Base-by-base conservation (phyloP, 2,329 filamentous ascomycete species). In the Alternaria ethzedia region DNA sequence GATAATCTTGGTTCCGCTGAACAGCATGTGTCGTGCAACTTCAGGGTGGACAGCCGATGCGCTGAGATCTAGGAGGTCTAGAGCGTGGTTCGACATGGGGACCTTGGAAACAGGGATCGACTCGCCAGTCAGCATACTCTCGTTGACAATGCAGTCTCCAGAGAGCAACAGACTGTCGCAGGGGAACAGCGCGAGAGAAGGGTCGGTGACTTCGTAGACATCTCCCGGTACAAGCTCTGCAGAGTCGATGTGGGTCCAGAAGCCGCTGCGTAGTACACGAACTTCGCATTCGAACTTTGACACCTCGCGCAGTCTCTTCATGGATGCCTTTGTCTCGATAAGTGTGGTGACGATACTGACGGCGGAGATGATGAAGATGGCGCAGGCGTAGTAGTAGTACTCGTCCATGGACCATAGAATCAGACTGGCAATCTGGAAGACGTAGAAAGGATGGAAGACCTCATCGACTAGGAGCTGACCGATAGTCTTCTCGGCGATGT, bases 101-200 rank as follows among this genome's bases (percentile, higher is more conserved):
- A 90, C 85, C 80, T 99, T 99, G 3, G 94, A 97, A 2, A 99
- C 95, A 3, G 96, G 96, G 5, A 99, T 94, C 44, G 96, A 98
- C 83, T 99, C 96, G 61, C 95, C 89, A 43, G 96, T 99, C 36
- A 99, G 87, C 96, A 99, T 99, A 82, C 96, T 98, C 81, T 99
- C 96, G 75, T 99, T 99, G 69, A 99, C 94, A 66, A 99, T 98
- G 75, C 94, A 97, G 80, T 99, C 96, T 44, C 96, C 96, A 56
- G 92, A 93, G 0, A 99, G 86, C 6, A 99, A 83, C 32, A 99
- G 83, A 78, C 95, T 97, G 79, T 99, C 96, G 74, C 93, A 96
- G 1, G 96, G 96, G 66, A 98, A 91, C 71, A 97, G 92, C 4
- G 88, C 88, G 25, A 99, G 84, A 15, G 90, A 93, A 2, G 96